These are phyloP conservation scores for Saccharomyces hybrid DNA, from an alignment of 1,139 yeast species.

Conservation along the genomic window DNA sequence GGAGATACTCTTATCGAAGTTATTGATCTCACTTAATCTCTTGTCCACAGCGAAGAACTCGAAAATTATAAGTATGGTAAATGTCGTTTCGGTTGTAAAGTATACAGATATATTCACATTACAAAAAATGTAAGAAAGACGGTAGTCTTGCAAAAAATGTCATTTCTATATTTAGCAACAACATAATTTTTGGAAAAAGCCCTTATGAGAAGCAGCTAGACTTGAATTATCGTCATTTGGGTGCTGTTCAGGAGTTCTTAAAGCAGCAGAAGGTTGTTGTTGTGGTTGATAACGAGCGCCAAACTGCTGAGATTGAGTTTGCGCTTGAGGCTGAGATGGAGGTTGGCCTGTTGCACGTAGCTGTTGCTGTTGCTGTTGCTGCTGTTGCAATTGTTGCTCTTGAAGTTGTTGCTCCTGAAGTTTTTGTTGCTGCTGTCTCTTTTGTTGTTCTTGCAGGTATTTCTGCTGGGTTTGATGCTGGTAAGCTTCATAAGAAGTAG, in stretches of 20 bases:
- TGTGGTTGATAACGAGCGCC: conserved; percentile 15
- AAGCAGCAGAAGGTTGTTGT: conserved; percentile 21
- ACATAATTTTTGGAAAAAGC: conserved; percentile 35
- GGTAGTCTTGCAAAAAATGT: neutral
- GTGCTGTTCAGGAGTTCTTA: conserved; percentile 14
- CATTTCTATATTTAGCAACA: conserved; percentile 29
- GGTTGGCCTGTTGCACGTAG: conserved; percentile 9
- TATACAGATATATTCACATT: neutral
- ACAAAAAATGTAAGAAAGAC: neutral
- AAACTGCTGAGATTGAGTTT: conserved; percentile 24
- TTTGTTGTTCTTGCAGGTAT: conserved; percentile 28
- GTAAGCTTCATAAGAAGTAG: conserved; percentile 33
- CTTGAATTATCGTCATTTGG: conserved; percentile 23
- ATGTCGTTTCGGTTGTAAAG: neutral
- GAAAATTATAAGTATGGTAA: neutral
- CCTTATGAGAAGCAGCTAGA: conserved; percentile 28
- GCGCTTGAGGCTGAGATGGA: conserved; percentile 18
- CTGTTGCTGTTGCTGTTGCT: conserved; percentile 4
- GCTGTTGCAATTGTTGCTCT: conserved; percentile 7
- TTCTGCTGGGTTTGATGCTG: conserved; percentile 33
- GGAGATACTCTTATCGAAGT: neutral
- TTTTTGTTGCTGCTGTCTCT: conserved; percentile 15
- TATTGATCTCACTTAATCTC: neutral
- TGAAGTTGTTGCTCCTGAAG: conserved; percentile 12
- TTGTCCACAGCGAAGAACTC: neutral